Conservation (phyloP, 208 protist species). For the Novymonas esmeraldas region DNA sequence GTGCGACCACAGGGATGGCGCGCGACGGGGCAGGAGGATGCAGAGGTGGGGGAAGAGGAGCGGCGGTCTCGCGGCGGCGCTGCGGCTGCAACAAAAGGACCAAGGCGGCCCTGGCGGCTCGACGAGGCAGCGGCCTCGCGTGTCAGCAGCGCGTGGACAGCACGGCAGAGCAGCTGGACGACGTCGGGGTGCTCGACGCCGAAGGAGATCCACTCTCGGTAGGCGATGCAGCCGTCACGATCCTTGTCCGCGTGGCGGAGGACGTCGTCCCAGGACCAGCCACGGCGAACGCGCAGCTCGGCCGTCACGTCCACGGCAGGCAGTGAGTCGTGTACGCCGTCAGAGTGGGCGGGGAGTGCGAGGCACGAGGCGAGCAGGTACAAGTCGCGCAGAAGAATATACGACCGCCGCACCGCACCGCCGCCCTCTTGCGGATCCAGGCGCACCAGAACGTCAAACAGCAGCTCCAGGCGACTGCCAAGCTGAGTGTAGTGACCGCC, state of each 20-base stretch:
- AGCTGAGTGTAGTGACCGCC: slow-evolving; percentile 14
- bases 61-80: background rate
- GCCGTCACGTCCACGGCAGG: slow-evolving; percentile 3
- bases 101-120: too few species aligned
- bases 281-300: slow-evolving; percentile 7
- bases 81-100: too few species aligned
- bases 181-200: slow-evolving; percentile 43
- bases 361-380: slow-evolving; percentile 30
- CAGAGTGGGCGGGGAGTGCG: background rate
- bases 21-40: background rate
- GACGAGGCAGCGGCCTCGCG: background rate
- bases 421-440: slow-evolving; percentile 24
- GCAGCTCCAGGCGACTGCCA: slow-evolving; percentile 14
- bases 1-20: background rate
- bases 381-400: slow-evolving; percentile 53
- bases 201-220: slow-evolving; percentile 59
- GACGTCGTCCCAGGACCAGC: slow-evolving; percentile 34
- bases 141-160: slow-evolving; percentile 15
- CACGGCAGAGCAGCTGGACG: slow-evolving; percentile 37
- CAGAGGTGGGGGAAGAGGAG: background rate
- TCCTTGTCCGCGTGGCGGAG: slow-evolving; percentile 55
- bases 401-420: slow-evolving; percentile 25
- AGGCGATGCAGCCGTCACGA: slow-evolving; percentile 49
- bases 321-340: slow-evolving; percentile 6
- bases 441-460: slow-evolving; percentile 32